Evolutionary conservation across 2,329 filamentous ascomycete genomes (phyloP).

Genomic region (Calonectria honghensis): DNA sequence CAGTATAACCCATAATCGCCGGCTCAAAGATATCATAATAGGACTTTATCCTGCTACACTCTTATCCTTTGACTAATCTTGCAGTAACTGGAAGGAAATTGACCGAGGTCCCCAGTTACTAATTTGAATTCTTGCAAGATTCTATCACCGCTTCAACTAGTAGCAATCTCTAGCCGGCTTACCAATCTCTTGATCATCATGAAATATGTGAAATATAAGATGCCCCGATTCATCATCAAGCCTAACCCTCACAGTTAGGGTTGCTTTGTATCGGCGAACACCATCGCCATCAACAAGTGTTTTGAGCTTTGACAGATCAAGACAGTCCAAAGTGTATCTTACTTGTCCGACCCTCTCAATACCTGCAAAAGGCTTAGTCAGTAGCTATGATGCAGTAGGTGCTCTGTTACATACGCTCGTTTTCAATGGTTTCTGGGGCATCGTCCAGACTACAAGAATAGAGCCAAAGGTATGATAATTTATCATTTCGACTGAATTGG

Average conservation of each 20-base stretch:
- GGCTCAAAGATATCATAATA: no score
- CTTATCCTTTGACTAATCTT: no score
- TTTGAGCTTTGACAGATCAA: slow-evolving; percentile 9
- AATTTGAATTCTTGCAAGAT: no score
- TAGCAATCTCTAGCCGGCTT: slow-evolving; percentile 27
- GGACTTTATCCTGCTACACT: no score
- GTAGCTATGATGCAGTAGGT: not conserved
- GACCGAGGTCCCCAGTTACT: no score
- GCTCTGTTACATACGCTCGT: slow-evolving; percentile 7
- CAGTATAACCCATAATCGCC: no score
- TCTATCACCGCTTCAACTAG: slow-evolving; percentile 20
- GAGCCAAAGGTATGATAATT: not conserved
- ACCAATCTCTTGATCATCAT: slow-evolving; percentile 4
- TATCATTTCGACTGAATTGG: not conserved
- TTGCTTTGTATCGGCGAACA: not conserved
- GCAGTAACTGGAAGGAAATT: no score
- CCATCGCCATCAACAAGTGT: slow-evolving; percentile 8
- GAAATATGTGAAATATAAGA: slow-evolving; percentile 19
- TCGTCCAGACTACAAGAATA: slow-evolving; percentile 30
- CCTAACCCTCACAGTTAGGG: not conserved
- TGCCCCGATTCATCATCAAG: slow-evolving; percentile 29
- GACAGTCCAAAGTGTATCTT: not conserved
- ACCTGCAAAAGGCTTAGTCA: not conserved
- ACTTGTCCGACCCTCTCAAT: slow-evolving; percentile 25
- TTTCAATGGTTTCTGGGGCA: slow-evolving; percentile 26